Base-by-base conservation (phyloP, 2,329 filamentous ascomycete species). In the Penicillium sp. region DNA sequence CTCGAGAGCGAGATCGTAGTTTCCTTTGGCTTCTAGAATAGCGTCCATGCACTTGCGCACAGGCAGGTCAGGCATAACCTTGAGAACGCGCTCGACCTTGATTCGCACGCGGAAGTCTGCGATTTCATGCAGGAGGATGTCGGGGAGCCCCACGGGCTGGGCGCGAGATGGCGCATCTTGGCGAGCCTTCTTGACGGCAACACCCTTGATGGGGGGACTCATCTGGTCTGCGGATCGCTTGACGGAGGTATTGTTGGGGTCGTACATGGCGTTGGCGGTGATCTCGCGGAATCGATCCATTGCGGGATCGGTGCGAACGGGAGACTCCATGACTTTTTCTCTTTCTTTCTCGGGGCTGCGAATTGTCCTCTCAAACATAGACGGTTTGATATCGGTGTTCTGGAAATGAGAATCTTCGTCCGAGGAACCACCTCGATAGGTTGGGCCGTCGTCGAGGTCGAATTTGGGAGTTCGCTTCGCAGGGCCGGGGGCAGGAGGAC, bases 341-440 rank as follows among this genome's bases (percentile, higher is more conserved):
- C 75, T 75, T 16, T 72, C 70, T 5, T 75, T 76, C 18, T 74
- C 71, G 1, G 67, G 64, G 47, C 67, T 77, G 27, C 73, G 68
- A 21, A 71, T 69, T 48, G 74, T 73, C 63, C 75, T 79, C 36
- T 75, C 75, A 59, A 87, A 84, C 43, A 77, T 81, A 1, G 83
- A 81, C 3, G 84, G 82, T 55, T 81, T 83, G 59, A 89, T 86
- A 58, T 87, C 82, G 1, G 81, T 81, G 34, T 73, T 74, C 41
- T 73, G 71, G 38, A 77, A 73, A 44, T 56, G 54, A 13, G 72
- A 64, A 47, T 82, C 78, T 27, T 87, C 83, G 29, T 88, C 87
- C 0, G 86, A 88, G 13, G 81, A 83, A 18, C 85, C 87, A 38
- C 85, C 85, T 40, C 81, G 81, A 45, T 86, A 82, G 2, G 79